Conservation (phyloP, 2,329 filamentous ascomycete species). For the Ophiognomonia clavigignenti-juglandacearum region DNA sequence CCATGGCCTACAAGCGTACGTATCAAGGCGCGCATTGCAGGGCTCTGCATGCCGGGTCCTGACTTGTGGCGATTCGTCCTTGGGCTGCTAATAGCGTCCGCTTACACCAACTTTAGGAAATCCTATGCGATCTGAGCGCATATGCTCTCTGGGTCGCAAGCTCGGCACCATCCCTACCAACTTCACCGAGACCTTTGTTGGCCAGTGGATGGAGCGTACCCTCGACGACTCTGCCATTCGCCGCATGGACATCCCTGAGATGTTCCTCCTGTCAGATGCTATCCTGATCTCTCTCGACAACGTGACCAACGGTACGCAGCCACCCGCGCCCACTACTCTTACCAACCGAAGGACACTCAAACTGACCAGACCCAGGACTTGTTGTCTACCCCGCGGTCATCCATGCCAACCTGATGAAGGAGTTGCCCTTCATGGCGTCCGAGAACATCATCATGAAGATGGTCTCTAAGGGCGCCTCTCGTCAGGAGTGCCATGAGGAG, state of each 20-base stretch:
- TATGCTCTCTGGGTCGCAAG: constrained; percentile 37
- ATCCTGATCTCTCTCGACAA: constrained; percentile 51
- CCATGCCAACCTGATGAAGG: constrained; percentile 60
- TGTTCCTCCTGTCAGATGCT: constrained; percentile 63
- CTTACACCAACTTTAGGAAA: constrained; percentile 22
- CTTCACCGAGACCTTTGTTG: constrained; percentile 61
- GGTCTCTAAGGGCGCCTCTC: constrained; percentile 61
- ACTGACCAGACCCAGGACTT: constrained; percentile 45
- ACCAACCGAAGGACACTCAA: constrained; percentile 16
- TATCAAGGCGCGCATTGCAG: too few species aligned
- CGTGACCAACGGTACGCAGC: constrained; percentile 8
- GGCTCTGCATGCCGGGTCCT: too few species aligned
- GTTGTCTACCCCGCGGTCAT: constrained; percentile 76
- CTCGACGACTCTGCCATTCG: constrained; percentile 66
- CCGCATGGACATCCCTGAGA: constrained; percentile 60
- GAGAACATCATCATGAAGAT: constrained; percentile 74
- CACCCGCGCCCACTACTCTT: constrained; percentile 57
- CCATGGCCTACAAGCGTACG: constrained; percentile 32
- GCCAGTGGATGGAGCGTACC: constrained; percentile 65
- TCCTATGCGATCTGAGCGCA: constrained; percentile 45
- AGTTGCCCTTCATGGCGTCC: constrained; percentile 82
- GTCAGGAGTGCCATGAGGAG: constrained; percentile 83
- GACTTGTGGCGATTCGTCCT: too few species aligned
- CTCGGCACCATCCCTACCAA: constrained; percentile 30
- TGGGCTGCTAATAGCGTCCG: too few species aligned